These are phyloP conservation scores for Coemansia brasiliensis DNA, from an alignment of 192 early-diverging fungal species.

Conservation along the genomic window DNA sequence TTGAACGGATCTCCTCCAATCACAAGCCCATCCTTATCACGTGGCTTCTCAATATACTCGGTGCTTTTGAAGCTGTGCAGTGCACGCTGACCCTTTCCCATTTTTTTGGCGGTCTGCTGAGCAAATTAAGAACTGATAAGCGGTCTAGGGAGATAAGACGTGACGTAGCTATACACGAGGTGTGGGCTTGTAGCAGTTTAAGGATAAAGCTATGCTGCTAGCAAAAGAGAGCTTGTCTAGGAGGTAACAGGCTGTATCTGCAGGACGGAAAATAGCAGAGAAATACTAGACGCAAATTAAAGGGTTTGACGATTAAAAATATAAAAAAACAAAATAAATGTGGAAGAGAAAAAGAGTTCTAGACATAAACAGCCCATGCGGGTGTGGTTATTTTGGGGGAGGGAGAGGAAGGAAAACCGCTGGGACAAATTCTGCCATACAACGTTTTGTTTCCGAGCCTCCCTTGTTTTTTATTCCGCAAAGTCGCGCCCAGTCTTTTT, in stretches of 20 bases:
- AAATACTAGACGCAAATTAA: too few relatives aligned
- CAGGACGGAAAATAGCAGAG: too few relatives aligned
- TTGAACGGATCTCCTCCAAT: conserved; percentile 26
- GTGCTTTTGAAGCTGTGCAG: conserved; percentile 38
- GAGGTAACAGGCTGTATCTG: too few relatives aligned
- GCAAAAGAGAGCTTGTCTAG: too few relatives aligned
- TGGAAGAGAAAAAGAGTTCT: background rate
- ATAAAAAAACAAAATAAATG: background rate
- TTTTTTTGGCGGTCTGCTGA: conserved; percentile 11
- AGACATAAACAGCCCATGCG: background rate
- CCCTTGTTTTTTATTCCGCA: too few relatives aligned
- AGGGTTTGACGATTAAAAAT: background rate
- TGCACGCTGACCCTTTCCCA: conserved; percentile 52
- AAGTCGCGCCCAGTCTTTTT: too few relatives aligned
- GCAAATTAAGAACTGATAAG: conserved; percentile 9
- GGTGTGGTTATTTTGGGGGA: background rate
- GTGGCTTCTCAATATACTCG: conserved; percentile 40
- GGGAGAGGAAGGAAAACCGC: background rate
- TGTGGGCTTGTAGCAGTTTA: too few relatives aligned
- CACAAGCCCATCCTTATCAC: conserved; percentile 27
- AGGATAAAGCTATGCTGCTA: too few relatives aligned
- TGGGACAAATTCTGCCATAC: too few relatives aligned
- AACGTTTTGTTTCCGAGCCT: too few relatives aligned
- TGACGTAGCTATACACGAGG: too few relatives aligned
- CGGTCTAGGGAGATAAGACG: background rate